phyloP scores from a whole-genome alignment of 2,329 filamentous ascomycete species.

The Alternaria sp. region DNA sequence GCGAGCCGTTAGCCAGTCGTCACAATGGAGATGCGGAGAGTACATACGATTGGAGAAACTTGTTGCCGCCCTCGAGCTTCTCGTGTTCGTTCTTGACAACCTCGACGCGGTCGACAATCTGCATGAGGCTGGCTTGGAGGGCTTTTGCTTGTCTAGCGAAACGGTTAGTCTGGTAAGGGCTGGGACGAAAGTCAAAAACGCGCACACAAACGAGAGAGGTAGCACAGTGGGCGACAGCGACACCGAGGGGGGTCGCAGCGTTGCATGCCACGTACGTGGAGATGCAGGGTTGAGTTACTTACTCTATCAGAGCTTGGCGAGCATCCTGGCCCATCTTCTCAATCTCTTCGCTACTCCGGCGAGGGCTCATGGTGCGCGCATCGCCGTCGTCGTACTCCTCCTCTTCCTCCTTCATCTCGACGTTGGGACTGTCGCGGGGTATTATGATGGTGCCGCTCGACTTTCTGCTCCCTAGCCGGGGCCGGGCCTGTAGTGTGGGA shows the following conservation, averaged over 20 bases:
- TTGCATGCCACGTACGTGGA: background rate
- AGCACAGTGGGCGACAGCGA: background rate
- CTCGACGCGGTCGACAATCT: constrained; percentile 91
- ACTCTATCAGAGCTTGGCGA: constrained; percentile 68
- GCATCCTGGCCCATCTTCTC: constrained; percentile 86
- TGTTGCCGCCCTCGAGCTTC: constrained; percentile 96
- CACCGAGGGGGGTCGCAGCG: background rate
- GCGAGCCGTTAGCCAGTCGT: constrained; percentile 18
- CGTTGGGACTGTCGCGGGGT: constrained; percentile 74
- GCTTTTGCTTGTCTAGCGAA: constrained; percentile 78
- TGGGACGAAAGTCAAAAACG: constrained; percentile 5
- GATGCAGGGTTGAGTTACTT: constrained; percentile 40
- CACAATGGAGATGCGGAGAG: background rate
- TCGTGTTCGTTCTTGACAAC: constrained; percentile 93
- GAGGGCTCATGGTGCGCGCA: constrained; percentile 91
- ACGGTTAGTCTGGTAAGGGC: constrained; percentile 13
- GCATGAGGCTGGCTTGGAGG: constrained; percentile 86
- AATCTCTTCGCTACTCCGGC: constrained; percentile 87
- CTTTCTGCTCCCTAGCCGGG: constrained; percentile 74
- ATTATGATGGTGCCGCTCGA: constrained; percentile 85
- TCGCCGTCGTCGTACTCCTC: constrained; percentile 84
- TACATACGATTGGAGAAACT: constrained; percentile 77
- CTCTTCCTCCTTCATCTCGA: constrained; percentile 75
- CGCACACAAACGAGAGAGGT: background rate
- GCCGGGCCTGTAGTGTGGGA: constrained; percentile 61